These are phyloP conservation scores for Chrysoporthe cubensis DNA, from an alignment of 2,329 filamentous ascomycete genomes.

Conservation along the genomic window DNA sequence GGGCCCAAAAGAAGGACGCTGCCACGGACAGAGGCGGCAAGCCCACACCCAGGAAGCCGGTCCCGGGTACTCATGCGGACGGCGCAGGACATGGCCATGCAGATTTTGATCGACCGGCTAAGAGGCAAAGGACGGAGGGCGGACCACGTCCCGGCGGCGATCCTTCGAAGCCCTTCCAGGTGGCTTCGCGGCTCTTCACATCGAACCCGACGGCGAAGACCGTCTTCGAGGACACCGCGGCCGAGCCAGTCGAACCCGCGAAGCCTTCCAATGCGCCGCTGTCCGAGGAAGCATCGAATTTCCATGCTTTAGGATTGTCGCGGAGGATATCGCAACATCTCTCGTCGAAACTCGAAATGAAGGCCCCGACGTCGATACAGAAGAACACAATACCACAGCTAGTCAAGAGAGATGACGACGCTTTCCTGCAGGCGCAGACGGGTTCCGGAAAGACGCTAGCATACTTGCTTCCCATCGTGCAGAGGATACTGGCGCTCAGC, in stretches of 20 bases:
- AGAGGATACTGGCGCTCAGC: conserved; percentile 81
- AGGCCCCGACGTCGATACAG: conserved; percentile 92
- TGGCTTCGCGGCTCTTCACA: conserved; percentile 91
- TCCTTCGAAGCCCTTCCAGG: conserved; percentile 47
- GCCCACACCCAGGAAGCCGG: conserved; percentile 14
- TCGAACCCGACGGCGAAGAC: conserved; percentile 80
- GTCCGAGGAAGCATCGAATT: conserved; percentile 80
- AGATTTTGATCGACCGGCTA: conserved; percentile 34
- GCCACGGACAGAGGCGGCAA: conserved; percentile 9
- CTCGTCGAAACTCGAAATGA: conserved; percentile 82
- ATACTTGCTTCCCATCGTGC: conserved; percentile 91
- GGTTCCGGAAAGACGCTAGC: conserved; percentile 96
- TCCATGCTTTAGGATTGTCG: conserved; percentile 83
- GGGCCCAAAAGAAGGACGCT: conserved; percentile 26
- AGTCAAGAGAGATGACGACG: conserved; percentile 80
- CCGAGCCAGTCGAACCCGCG: conserved; percentile 55
- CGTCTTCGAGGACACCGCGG: conserved; percentile 53
- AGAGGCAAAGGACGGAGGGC: conserved; percentile 36
- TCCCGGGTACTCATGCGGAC: conserved; percentile 3
- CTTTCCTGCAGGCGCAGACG: conserved; percentile 95
- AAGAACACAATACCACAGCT: conserved; percentile 84
- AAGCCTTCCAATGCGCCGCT: conserved; percentile 91
- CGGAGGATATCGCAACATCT: conserved; percentile 80
- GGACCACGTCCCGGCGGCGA: conserved; percentile 35
- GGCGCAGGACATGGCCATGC: conserved; percentile 45